Conservation (phyloP, 2,329 filamentous ascomycete species). For the Dichotomopilus funicola region DNA sequence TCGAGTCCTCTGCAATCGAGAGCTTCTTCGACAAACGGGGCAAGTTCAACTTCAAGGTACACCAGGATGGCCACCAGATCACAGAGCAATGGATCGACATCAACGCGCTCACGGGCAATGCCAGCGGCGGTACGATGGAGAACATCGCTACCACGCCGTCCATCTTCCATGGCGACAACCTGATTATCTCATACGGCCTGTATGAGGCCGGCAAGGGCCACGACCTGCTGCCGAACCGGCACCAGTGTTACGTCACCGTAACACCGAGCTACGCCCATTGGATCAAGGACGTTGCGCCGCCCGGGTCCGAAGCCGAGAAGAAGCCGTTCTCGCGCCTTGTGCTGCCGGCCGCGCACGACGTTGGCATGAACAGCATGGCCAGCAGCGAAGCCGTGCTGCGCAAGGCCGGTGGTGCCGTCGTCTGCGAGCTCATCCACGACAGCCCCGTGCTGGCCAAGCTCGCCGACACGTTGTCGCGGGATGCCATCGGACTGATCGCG, state of each 20-base stretch:
- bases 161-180: slow-evolving; percentile 25
- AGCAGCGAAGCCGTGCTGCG: slow-evolving; percentile 34
- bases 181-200: slow-evolving; percentile 38
- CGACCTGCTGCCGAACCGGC: slow-evolving; percentile 31
- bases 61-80: slow-evolving; percentile 34
- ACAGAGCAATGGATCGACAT: slow-evolving; percentile 39
- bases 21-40: slow-evolving; percentile 38
- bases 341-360: slow-evolving; percentile 41
- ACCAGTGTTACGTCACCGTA: slow-evolving; percentile 42
- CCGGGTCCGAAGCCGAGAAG: slow-evolving; percentile 32
- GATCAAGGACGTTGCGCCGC: slow-evolving; percentile 38
- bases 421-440: slow-evolving; percentile 24
- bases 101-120: slow-evolving; percentile 39
- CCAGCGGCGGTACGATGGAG: slow-evolving; percentile 36
- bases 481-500: slow-evolving; percentile 28
- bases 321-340: slow-evolving; percentile 38
- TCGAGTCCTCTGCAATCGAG: slow-evolving; percentile 37
- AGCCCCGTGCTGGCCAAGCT: slow-evolving; percentile 22
- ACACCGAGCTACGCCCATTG: slow-evolving; percentile 36
- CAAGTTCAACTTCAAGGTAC: slow-evolving; percentile 38
- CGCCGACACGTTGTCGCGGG: slow-evolving; percentile 24
- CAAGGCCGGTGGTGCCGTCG: slow-evolving; percentile 30
- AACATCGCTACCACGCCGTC: slow-evolving; percentile 29
- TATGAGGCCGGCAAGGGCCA: slow-evolving; percentile 41
- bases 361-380: slow-evolving; percentile 47